These are phyloP conservation scores for Excoecaria agallocha DNA, from an alignment of 345 rosid species.

Conservation along the genomic window DNA sequence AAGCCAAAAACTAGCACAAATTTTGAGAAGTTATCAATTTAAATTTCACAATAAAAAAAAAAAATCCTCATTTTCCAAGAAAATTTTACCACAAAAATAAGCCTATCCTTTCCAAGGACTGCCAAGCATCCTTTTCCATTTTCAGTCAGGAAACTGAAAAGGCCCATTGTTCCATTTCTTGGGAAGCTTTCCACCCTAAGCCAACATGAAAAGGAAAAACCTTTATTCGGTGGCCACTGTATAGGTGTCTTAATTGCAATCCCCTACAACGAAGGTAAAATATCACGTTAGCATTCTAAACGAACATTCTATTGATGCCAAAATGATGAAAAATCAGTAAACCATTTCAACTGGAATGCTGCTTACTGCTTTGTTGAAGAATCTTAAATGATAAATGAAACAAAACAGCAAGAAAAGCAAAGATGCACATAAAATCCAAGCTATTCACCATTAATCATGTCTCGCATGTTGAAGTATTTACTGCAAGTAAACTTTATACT, in stretches of 20 bases:
- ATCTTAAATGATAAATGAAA: background rate
- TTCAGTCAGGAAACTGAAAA: slow-evolving; percentile 83
- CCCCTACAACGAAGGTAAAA: slow-evolving; percentile 63
- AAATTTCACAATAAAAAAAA: background rate
- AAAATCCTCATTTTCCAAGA: slow-evolving; percentile 13
- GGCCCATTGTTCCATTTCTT: slow-evolving; percentile 67
- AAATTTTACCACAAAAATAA: slow-evolving; percentile 64
- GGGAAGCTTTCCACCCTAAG: slow-evolving; percentile 88
- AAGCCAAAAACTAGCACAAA: background rate
- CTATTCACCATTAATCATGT: background rate
- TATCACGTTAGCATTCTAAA: background rate
- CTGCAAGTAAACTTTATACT: background rate
- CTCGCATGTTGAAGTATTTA: background rate
- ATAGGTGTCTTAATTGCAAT: slow-evolving; percentile 73
- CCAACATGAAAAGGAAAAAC: slow-evolving; percentile 97
- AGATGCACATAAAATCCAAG: background rate
- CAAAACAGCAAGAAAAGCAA: background rate
- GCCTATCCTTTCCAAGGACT: slow-evolving; percentile 62
- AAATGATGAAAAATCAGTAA: background rate
- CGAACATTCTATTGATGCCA: background rate
- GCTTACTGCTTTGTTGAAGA: too few species aligned
- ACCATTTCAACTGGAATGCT: background rate
- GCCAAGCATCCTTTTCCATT: slow-evolving; percentile 88
- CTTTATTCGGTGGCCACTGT: slow-evolving; percentile 89
- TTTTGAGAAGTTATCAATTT: background rate